Percentiles rank a stretch among this genome's conserved stretches.
Conservation (phyloP, 495 filamentous ascomycete genomes). For the Immersiella caudata region DNA sequence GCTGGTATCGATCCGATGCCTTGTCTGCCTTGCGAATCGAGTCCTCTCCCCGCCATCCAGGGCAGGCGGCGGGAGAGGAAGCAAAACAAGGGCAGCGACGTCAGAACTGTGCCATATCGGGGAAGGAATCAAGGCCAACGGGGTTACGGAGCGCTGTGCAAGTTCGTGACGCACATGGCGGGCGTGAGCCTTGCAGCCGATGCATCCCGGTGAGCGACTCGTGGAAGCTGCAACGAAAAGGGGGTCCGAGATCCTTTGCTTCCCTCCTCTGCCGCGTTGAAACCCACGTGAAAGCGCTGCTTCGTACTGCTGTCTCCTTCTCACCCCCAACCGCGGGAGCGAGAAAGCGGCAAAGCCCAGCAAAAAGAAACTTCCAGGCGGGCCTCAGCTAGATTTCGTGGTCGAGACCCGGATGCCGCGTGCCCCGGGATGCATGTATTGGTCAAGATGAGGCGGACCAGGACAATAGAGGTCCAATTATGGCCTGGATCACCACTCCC, state of each 20-base stretch:
- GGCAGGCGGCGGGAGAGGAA: not conserved
- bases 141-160: not conserved
- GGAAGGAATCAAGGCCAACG: not conserved
- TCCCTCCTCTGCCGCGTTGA: not conserved
- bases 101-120: not conserved
- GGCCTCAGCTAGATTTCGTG: not conserved
- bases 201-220: not conserved
- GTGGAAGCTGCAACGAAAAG: not conserved
- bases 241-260: not conserved
- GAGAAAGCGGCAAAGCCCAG: not conserved
- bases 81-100: not conserved
- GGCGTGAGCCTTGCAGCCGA: not conserved
- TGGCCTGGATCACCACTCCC: not conserved
- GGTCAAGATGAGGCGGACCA: not conserved
- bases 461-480: constrained; percentile 4
- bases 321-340: not conserved
- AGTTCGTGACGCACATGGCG: not conserved
- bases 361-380: not conserved
- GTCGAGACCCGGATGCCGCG: constrained; percentile 5
- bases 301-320: not conserved
- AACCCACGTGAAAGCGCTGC: not conserved
- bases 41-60: not conserved
- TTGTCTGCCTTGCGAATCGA: not conserved
- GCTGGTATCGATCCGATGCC: not conserved
- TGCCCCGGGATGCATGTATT: constrained; percentile 4